Percentiles rank a stretch among this genome's conserved stretches.
Conservation (phyloP, 768 basidiomycete species). For the Xanthoconium stramineum region DNA sequence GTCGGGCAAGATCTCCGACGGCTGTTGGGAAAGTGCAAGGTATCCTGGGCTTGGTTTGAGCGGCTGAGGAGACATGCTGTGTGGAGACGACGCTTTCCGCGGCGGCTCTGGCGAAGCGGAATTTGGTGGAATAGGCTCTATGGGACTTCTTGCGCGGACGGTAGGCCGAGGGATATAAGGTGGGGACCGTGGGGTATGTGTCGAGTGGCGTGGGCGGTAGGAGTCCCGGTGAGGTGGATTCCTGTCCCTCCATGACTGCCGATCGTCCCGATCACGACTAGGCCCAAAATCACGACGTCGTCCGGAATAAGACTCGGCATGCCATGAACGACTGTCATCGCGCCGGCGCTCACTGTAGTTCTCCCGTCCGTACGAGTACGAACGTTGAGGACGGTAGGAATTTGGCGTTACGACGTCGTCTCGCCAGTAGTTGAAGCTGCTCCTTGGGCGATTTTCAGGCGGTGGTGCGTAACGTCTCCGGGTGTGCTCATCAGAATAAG, state of each 20-base stretch:
- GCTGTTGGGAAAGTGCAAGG: slow-evolving; percentile 29
- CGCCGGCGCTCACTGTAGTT: slow-evolving; percentile 10
- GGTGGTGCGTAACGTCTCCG: slow-evolving; percentile 10
- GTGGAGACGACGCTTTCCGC: slow-evolving; percentile 3
- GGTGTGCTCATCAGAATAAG: slow-evolving; percentile 8
- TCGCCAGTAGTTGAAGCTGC: slow-evolving; percentile 24
- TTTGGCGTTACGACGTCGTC: slow-evolving; percentile 6
- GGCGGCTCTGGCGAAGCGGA: background rate
- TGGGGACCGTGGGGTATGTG: slow-evolving; percentile 6
- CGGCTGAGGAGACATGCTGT: background rate
- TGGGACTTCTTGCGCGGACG: slow-evolving; percentile 9
- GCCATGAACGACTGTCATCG: slow-evolving; percentile 8
- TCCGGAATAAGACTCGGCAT: slow-evolving; percentile 10
- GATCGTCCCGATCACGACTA: slow-evolving; percentile 3
- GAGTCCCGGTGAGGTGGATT: background rate
- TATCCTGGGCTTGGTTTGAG: slow-evolving; percentile 35
- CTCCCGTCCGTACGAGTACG: slow-evolving; percentile 8
- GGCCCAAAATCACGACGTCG: slow-evolving; percentile 2
- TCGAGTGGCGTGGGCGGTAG: slow-evolving; percentile 10
- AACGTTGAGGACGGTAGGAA: slow-evolving; percentile 3
- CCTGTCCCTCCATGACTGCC: slow-evolving; percentile 5
- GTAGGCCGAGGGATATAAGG: slow-evolving; percentile 7
- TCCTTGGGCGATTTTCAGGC: background rate
- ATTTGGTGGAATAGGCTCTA: background rate
- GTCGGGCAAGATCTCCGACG: slow-evolving; percentile 27